A percentile compares a stretch with the other conserved stretches of the same genome.
phyloP scores from a whole-genome alignment of 2,329 filamentous ascomycete species.

The Talaromyces sp. region DNA sequence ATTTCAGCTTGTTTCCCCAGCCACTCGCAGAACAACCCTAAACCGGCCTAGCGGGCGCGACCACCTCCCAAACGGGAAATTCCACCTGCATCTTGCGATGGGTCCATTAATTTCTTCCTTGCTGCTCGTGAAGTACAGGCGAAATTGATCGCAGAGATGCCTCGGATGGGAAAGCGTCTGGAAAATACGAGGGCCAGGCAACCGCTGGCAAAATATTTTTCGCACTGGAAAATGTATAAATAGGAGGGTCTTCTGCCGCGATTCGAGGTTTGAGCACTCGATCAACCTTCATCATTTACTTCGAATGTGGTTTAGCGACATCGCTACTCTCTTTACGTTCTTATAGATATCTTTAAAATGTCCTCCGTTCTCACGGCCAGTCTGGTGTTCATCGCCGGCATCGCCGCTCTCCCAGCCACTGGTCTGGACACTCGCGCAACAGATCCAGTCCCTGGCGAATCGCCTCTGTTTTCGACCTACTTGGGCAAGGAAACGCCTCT shows the following conservation, averaged over 20 bases:
- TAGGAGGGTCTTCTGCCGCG: not conserved
- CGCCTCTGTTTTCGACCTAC: not conserved
- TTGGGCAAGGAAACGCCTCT: not conserved
- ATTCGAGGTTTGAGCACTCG: too few species aligned
- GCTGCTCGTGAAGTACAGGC: not conserved
- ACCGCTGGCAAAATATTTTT: too few species aligned
- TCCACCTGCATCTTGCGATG: not conserved
- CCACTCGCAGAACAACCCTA: not conserved
- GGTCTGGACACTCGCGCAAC: not conserved
- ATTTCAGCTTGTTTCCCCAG: too few species aligned
- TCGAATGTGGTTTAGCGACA: not conserved
- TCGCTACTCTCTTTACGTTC: not conserved
- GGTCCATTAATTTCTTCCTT: not conserved
- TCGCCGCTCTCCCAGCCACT: not conserved
- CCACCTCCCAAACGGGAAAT: not conserved
- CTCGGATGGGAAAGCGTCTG: not conserved
- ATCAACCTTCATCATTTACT: not conserved
- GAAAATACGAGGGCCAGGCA: not conserved
- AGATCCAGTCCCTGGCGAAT: not conserved
- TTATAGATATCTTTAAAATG: not conserved
- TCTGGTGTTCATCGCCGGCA: not conserved
- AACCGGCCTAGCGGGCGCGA: not conserved
- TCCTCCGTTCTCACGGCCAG: not conserved
- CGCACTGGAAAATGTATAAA: not conserved
- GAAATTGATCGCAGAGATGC: not conserved